Conservation (phyloP, 169 alveolate species). For the Fabrea salina region DNA sequence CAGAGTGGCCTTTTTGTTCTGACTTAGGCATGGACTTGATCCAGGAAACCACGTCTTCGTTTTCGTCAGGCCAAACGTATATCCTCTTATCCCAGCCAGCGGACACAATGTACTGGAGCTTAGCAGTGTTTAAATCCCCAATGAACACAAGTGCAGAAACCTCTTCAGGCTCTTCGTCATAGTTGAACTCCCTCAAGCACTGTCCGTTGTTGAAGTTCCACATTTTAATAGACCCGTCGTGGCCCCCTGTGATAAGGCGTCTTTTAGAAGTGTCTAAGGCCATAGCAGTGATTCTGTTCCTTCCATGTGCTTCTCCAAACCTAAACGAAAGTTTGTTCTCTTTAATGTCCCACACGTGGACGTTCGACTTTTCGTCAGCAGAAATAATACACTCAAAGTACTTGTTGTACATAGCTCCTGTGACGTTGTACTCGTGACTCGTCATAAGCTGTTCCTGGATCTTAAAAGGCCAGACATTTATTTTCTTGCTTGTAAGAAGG, state of each 20-base stretch:
- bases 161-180: conserved; percentile 39
- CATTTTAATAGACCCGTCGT: conserved; percentile 55
- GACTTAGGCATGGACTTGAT: conserved; percentile 34
- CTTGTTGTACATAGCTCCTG: conserved; percentile 45
- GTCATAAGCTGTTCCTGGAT: conserved; percentile 60
- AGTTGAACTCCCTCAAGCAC: conserved; percentile 39
- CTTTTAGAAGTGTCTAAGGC: conserved; percentile 55
- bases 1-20: conserved; percentile 47
- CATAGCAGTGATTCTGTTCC: conserved; percentile 50
- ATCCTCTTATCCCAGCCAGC: conserved; percentile 66
- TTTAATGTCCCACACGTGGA: conserved; percentile 58
- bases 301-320: conserved; percentile 58
- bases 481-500: conserved; percentile 51
- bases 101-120: conserved; percentile 41
- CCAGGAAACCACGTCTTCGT: conserved; percentile 43
- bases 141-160: conserved; percentile 43
- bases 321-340: conserved; percentile 52
- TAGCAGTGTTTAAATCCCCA: conserved; percentile 27
- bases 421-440: conserved; percentile 53
- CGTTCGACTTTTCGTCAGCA: conserved; percentile 56
- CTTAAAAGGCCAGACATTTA: conserved; percentile 56
- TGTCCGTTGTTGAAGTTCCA: conserved; percentile 65
- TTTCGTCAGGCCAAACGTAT: conserved; percentile 61
- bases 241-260: conserved; percentile 51
- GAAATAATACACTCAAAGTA: conserved; percentile 54